Conservation (phyloP, 1,139 yeast species). For the Blastobotrys serpentis region DNA sequence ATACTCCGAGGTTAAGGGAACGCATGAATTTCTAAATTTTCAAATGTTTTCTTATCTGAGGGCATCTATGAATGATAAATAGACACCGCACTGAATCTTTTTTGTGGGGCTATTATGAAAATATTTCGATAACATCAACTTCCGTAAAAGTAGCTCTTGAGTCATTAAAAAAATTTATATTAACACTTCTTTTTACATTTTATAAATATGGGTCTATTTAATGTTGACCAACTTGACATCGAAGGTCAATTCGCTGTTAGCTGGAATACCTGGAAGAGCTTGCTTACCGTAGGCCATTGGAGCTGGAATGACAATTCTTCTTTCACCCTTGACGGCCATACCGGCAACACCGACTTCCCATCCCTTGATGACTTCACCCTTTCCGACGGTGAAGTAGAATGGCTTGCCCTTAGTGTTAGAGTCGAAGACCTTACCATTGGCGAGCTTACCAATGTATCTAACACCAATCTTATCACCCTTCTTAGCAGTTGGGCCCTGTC, state of each 20-base stretch:
- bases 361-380: constrained; percentile 98
- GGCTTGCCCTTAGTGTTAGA: constrained; percentile 98
- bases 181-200: neutral
- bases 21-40: no score
- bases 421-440: constrained; percentile 94
- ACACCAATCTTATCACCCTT: constrained; percentile 89
- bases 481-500: constrained; percentile 87
- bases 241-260: constrained; percentile 92
- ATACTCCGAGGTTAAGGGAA: no score
- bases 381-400: constrained; percentile 83
- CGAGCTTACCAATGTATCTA: constrained; percentile 95
- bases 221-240: constrained; percentile 92
- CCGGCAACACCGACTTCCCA: constrained; percentile 99
- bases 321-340: constrained; percentile 98
- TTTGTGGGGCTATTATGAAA: no score
- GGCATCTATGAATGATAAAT: no score
- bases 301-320: constrained; percentile 95
- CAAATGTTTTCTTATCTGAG: no score
- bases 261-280: constrained; percentile 94
- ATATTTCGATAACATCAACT: no score
- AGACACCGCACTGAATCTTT: no score
- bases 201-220: constrained; percentile 49
- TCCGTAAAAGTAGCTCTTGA: no score
- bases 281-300: constrained; percentile 95
- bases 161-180: no score